Evolutionary conservation across 306 rosid genomes (phyloP).

Genomic region (Vicia sativa): DNA sequence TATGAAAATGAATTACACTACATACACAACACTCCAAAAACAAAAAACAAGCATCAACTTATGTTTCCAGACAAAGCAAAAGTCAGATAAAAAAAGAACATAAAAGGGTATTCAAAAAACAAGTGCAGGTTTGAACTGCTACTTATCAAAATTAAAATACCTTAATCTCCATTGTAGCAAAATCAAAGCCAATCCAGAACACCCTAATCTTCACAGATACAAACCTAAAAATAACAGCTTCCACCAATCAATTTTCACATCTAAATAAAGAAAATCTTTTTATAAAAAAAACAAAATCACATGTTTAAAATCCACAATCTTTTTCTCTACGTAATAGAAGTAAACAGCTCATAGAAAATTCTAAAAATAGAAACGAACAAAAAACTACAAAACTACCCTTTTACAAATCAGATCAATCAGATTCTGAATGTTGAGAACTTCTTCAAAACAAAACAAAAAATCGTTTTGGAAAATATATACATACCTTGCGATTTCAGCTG

Average conservation of each 20-base stretch:
- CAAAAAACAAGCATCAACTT: not conserved
- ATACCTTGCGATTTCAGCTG: constrained; percentile 45
- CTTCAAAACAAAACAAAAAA: too few relatives aligned
- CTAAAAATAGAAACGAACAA: not conserved
- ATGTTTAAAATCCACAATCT: constrained; percentile 31
- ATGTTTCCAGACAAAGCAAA: constrained; percentile 7
- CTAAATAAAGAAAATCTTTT: not conserved
- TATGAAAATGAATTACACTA: constrained; percentile 3
- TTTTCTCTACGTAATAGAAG: not conserved
- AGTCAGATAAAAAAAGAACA: not conserved
- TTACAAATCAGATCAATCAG: constrained; percentile 49
- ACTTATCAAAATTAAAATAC: constrained; percentile 34
- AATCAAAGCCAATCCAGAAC: constrained; percentile 42
- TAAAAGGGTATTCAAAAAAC: constrained; percentile 19
- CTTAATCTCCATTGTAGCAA: constrained; percentile 52
- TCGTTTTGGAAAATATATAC: constrained; percentile 2
- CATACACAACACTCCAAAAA: not conserved
- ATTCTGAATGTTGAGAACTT: constrained; percentile 39
- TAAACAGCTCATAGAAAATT: constrained; percentile 12
- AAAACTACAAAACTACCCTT: not conserved
- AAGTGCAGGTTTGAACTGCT: constrained; percentile 27
- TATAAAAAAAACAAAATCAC: constrained; percentile 22
- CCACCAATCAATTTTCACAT: constrained; percentile 40
- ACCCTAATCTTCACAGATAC: constrained; percentile 47
- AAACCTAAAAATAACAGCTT: constrained; percentile 37